These are phyloP conservation scores for Onygenales sp. DNA, from an alignment of 2,329 filamentous ascomycete species.

Conservation along the genomic window DNA sequence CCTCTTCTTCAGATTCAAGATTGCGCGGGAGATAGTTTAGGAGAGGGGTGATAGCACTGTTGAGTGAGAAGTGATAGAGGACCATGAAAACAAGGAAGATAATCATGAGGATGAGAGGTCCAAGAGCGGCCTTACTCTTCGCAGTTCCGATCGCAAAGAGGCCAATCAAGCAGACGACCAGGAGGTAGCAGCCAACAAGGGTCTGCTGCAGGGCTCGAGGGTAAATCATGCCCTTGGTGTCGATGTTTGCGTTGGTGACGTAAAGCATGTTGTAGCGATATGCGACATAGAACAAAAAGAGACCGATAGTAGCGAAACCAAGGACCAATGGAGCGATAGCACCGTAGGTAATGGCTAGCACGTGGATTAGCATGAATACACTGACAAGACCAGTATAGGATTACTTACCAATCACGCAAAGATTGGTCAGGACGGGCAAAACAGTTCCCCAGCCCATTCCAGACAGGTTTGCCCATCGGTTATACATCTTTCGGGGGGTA, in stretches of 20 bases:
- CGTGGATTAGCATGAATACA: neutral
- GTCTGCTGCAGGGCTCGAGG: conserved; percentile 81
- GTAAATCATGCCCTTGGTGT: conserved; percentile 82
- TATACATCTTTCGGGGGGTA: conserved; percentile 73
- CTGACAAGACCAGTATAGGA: neutral
- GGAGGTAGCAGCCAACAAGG: conserved; percentile 73
- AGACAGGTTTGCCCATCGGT: conserved; percentile 63
- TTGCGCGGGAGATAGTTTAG: conserved; percentile 71
- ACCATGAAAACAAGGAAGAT: conserved; percentile 64
- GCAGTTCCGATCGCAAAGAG: conserved; percentile 64
- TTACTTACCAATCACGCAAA: conserved; percentile 64
- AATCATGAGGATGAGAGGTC: conserved; percentile 67
- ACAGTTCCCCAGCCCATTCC: conserved; percentile 76
- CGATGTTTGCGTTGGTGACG: conserved; percentile 70
- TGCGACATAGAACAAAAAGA: conserved; percentile 74
- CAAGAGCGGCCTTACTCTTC: conserved; percentile 52
- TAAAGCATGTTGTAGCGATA: conserved; percentile 89
- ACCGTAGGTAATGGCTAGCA: conserved; percentile 68
- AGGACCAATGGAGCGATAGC: conserved; percentile 79
- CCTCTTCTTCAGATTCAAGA: conserved; percentile 50
- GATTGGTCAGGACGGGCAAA: conserved; percentile 70
- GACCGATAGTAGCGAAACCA: conserved; percentile 68
- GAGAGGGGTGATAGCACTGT: conserved; percentile 64
- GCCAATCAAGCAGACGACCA: conserved; percentile 73
- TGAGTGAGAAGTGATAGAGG: conserved; percentile 64